Conservation (phyloP, 1,139 yeast genomes). For the Debaryomyces subglobosus region DNA sequence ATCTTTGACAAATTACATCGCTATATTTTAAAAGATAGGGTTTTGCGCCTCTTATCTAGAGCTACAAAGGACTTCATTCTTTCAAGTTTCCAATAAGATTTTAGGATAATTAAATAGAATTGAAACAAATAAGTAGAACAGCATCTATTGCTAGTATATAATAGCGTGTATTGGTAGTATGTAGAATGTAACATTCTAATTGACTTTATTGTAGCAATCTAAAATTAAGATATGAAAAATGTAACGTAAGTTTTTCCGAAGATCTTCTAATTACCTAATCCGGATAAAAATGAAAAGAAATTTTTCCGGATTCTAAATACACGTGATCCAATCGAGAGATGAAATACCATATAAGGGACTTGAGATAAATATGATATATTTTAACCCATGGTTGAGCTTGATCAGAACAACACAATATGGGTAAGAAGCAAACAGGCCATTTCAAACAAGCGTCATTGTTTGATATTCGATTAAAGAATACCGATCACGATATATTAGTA, state of each 20-base stretch:
- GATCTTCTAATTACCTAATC: neutral
- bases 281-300: constrained; percentile 2
- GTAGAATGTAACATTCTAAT: neutral
- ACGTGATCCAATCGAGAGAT: neutral
- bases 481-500: constrained; percentile 79
- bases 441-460: constrained; percentile 49
- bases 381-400: neutral
- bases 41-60: neutral
- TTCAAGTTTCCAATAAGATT: neutral
- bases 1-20: neutral
- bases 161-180: neutral
- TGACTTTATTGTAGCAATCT: neutral
- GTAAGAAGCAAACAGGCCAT: constrained; percentile 17
- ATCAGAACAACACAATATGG: constrained; percentile 13
- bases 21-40: neutral
- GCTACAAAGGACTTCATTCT: neutral
- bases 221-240: neutral
- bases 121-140: neutral
- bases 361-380: neutral
- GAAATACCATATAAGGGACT: neutral
- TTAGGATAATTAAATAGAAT: neutral
- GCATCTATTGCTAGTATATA: neutral
- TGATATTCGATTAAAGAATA: constrained; percentile 64
- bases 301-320: neutral
- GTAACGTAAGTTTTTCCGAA: constrained; percentile 2